Base-by-base conservation (phyloP, 441 rosid genomes). In the Breynia disticha region DNA sequence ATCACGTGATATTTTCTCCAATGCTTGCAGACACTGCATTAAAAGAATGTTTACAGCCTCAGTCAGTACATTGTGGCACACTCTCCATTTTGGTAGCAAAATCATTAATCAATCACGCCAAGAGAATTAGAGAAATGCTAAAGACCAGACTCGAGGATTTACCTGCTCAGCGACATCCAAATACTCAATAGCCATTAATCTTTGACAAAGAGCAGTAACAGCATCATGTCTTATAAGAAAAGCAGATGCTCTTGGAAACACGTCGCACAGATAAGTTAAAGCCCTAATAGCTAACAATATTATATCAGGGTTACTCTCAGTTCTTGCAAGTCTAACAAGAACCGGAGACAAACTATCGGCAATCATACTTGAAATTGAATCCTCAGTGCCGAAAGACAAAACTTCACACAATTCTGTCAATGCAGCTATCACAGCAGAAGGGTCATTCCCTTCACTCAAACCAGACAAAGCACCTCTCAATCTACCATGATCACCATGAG, bases 151-250 rank as follows among this genome's bases (percentile, higher is more conserved):
- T 14, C 43, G 11, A 39, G 12, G 54, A 46, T 11, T 51, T 67
- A 87, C 99, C 96, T 89, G 96, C 67, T 94, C 99, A 56, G 99
- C 99, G 41, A 94, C 95, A 71, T 94, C 99, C 75, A 85, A 60
- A 69, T 94, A 87, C 68, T 87, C 97, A 60, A 85, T 79, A 48
- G 78, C 81, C 77, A 77, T 61, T 60, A 94, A 78, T 62, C 77
- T 78, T 65, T 85, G 77, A 67, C 99, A 94, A 60, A 94, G 90
- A 56, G 88, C 85, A 70, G 90, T 79, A 69, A 89, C 71, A 0
- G 88, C 87, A 52, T 79, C 90, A 67, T 94, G 94, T 41, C 77
- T 77, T 60, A 87, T 84, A 71, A 94, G 95, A 57, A 76, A 64
- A 44, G 56, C 57, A 32, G 96, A 76, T 56, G 97, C 87, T 50